Evolutionary conservation across 768 basidiomycete genomes (phyloP).

Genomic region (Leccinum fibrillosum): DNA sequence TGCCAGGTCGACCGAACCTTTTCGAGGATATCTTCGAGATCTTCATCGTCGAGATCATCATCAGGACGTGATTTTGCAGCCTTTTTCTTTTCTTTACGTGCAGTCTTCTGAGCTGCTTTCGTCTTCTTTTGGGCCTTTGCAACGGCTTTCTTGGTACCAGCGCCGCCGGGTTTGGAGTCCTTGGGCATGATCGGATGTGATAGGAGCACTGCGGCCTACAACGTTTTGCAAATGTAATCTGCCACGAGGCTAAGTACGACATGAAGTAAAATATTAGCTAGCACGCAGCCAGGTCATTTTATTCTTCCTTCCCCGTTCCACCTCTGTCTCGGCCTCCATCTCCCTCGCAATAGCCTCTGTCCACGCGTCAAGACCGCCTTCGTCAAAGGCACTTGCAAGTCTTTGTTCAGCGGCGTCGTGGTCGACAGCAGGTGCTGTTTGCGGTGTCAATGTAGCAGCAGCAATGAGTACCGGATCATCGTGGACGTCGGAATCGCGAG

Average conservation of each 20-base stretch:
- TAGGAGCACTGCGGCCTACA: background rate
- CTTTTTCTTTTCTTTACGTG: conserved; percentile 67
- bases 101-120: conserved; percentile 63
- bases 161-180: conserved; percentile 6
- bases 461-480: conserved; percentile 1
- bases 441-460: background rate
- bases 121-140: conserved; percentile 66
- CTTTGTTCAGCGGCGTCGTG: conserved; percentile 48
- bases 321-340: conserved; percentile 52
- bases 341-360: conserved; percentile 50
- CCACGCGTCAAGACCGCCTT: conserved; percentile 58
- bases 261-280: background rate
- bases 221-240: background rate
- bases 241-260: background rate
- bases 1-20: conserved; percentile 42
- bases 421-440: conserved; percentile 7
- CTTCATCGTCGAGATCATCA: conserved; percentile 65
- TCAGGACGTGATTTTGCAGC: conserved; percentile 37
- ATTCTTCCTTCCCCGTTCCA: conserved; percentile 39
- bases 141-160: conserved; percentile 37
- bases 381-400: conserved; percentile 52
- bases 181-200: conserved; percentile 15
- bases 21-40: conserved; percentile 82
- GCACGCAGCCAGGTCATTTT: background rate
- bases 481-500: conserved; percentile 15